Conservation (phyloP, 345 rosid species). For the Citrus trifoliata region DNA sequence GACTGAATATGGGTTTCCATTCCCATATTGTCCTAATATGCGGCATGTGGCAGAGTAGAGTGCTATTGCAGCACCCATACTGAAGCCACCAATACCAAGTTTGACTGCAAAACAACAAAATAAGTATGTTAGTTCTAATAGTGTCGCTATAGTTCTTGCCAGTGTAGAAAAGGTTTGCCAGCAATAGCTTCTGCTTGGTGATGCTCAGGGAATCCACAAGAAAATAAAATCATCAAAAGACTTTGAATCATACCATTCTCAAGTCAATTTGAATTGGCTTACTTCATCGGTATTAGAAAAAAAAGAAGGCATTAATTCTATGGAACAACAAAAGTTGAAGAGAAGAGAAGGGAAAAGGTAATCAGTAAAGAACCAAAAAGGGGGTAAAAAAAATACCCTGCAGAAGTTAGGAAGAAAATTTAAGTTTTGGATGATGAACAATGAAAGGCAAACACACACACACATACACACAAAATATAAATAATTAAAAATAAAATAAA, state of each 20-base stretch:
- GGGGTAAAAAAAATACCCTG: not conserved
- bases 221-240: not conserved
- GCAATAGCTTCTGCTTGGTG: not conserved
- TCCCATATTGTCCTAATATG: slow-evolving; percentile 50
- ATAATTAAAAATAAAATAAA: not conserved
- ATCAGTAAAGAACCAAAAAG: not conserved
- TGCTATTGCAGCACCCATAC: slow-evolving; percentile 79
- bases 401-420: not conserved
- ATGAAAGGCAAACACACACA: not conserved
- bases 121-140: not conserved
- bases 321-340: not conserved
- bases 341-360: not conserved
- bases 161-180: not conserved
- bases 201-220: slow-evolving; percentile 17
- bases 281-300: not conserved
- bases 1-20: slow-evolving; percentile 41
- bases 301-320: not conserved
- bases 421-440: not conserved
- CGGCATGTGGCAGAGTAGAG: slow-evolving; percentile 64
- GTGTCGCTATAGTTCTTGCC: not conserved
- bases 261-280: not conserved
- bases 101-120: slow-evolving; percentile 30
- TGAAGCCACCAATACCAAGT: slow-evolving; percentile 76
- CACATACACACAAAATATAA: no score
- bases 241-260: not conserved